These are phyloP conservation scores for Cryptosporidium viatorum DNA, from an alignment of 169 alveolate genomes.

Conservation along the genomic window DNA sequence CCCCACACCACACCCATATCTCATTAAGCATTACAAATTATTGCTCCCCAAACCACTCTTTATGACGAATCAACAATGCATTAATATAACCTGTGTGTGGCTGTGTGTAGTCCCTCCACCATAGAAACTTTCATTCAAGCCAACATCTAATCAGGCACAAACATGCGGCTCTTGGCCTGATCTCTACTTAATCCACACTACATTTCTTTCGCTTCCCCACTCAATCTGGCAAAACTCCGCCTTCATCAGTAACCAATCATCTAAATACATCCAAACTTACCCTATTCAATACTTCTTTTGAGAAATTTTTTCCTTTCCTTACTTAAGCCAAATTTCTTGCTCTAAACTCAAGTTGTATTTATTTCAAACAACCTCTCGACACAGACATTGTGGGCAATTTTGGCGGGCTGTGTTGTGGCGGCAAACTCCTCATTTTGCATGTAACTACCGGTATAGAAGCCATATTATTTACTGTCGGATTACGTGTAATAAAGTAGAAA, in stretches of 20 bases:
- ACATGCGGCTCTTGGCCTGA: neutral
- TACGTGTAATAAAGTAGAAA: slow-evolving; percentile 24
- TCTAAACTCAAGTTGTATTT: slow-evolving; percentile 67
- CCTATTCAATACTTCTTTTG: slow-evolving; percentile 8
- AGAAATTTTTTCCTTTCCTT: slow-evolving; percentile 24
- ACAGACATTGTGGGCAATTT: slow-evolving; percentile 75
- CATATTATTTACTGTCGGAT: neutral
- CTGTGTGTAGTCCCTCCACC: neutral
- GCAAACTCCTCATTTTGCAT: slow-evolving; percentile 39
- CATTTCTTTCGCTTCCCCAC: neutral
- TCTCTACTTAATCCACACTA: neutral
- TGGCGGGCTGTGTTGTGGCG: slow-evolving; percentile 59
- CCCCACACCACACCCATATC: slow-evolving; percentile 17
- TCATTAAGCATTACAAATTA: neutral
- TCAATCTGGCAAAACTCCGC: neutral
- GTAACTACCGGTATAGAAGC: slow-evolving; percentile 52
- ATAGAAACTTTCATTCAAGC: neutral
- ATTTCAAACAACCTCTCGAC: slow-evolving; percentile 62
- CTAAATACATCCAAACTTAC: slow-evolving; percentile 22
- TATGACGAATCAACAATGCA: neutral
- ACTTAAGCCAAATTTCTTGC: slow-evolving; percentile 41
- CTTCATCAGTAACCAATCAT: neutral
- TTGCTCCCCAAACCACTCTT: neutral
- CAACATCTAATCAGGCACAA: neutral
- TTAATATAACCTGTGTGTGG: neutral